These are phyloP conservation scores for Coemansia reversa DNA, from an alignment of 192 early-diverging fungal species.

Conservation along the genomic window DNA sequence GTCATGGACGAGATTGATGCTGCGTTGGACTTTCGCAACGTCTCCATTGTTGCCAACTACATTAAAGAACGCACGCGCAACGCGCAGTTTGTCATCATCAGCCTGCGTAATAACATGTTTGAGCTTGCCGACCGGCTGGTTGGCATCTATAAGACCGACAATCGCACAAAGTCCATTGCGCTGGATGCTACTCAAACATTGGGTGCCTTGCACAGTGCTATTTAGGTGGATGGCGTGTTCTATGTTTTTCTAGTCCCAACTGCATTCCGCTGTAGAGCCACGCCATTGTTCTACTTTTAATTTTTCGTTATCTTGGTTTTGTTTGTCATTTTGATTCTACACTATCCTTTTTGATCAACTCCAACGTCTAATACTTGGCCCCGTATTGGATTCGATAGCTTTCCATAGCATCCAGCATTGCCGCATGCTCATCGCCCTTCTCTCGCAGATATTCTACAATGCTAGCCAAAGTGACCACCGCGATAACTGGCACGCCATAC, in stretches of 20 bases:
- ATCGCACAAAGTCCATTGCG: slow-evolving; percentile 76
- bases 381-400: slow-evolving; percentile 82
- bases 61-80: slow-evolving; percentile 96
- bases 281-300: not conserved
- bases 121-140: slow-evolving; percentile 97
- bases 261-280: not conserved
- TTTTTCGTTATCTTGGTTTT: not conserved
- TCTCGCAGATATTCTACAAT: slow-evolving; percentile 86
- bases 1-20: slow-evolving; percentile 99
- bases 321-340: not conserved
- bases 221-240: not conserved
- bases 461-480: slow-evolving; percentile 82
- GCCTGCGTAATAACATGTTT: slow-evolving; percentile 99
- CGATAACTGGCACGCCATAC: slow-evolving; percentile 74
- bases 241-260: not conserved
- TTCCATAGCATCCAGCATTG: slow-evolving; percentile 69
- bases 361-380: slow-evolving; percentile 51
- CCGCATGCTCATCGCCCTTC: slow-evolving; percentile 40
- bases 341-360: not conserved
- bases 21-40: slow-evolving; percentile 97
- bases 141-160: slow-evolving; percentile 96
- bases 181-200: slow-evolving; percentile 44
- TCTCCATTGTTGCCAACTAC: slow-evolving; percentile 98
- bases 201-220: slow-evolving; percentile 14
- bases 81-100: slow-evolving; percentile 99